These are phyloP conservation scores for Heliamphora pulchella DNA, from an alignment of 179 eudicot species.

Conservation along the genomic window DNA sequence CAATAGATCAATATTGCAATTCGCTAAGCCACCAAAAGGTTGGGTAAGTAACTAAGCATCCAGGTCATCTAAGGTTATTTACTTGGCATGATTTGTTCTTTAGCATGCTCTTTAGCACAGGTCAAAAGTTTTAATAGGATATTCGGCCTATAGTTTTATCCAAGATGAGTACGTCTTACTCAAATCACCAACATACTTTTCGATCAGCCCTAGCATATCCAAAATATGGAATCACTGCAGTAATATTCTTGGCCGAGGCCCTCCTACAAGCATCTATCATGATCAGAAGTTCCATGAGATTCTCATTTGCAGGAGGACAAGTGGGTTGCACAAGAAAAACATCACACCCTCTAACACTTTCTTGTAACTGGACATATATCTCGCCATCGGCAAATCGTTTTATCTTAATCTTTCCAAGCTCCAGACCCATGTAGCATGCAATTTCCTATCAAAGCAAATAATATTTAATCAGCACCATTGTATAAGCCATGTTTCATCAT, in stretches of 20 bases:
- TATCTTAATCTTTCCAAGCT: conserved; percentile 82
- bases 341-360: conserved; percentile 98
- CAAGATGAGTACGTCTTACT: not conserved
- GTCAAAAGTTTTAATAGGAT: not conserved
- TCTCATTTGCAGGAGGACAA: conserved; percentile 95
- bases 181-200: conserved; percentile 42
- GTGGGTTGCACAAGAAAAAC: conserved; percentile 93
- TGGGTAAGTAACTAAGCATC: not conserved
- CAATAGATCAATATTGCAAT: no score
- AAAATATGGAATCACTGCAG: conserved; percentile 95
- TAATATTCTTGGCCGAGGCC: conserved; percentile 92
- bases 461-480: not conserved
- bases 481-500: not conserved
- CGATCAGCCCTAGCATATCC: conserved; percentile 99
- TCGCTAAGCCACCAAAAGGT: not conserved
- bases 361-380: conserved; percentile 92
- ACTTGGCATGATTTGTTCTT: not conserved
- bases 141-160: not conserved
- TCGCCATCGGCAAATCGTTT: conserved; percentile 99
- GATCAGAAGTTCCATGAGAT: conserved; percentile 92
- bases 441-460: conserved; percentile 49
- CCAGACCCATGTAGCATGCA: conserved; percentile 94
- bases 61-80: not conserved
- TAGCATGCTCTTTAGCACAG: not conserved
- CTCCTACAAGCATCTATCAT: conserved; percentile 99